Base-by-base conservation (phyloP, 139 green algal genomes). In the Pseudopediastrum boryanum region DNA sequence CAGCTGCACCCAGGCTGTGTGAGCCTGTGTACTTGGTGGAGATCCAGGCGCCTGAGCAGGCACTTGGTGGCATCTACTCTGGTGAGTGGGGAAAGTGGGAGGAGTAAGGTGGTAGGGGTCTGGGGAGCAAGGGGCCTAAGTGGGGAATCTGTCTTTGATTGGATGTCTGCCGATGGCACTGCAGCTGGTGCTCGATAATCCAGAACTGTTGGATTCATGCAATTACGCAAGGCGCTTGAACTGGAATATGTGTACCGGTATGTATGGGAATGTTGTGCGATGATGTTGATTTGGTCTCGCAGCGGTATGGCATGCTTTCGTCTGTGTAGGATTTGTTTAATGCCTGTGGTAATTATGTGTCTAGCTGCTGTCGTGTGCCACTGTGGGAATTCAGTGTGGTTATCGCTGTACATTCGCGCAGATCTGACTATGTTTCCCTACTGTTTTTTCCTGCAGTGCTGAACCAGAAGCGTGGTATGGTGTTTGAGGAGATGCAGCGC, bases 21-120 rank as follows among this genome's bases (percentile, higher is more conserved):
- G 96, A 99, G 94, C 96, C 96, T 46, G 88, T 99, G 46, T 99
- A 99, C 93, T 89, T 99, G 72, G 96, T 99, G 64, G 96, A 99
- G 92, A 99, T 99, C 82, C 95, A 99, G 93, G 95, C 94, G 61
- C 97, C 96, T 31, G 96, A 99, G 89, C 70, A 91, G 52, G 94
- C 95, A 8, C 88, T 98, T 59, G 94, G 95, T 68, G 95, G 95
- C 78, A 96, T 98, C 86, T 98, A 98, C 94, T 76, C 64, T 25
- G 71, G 71, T 78, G 38, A 66, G 71, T 1, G 12, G 6, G 51
- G 48, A 42, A 35, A 58, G 38, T 25, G 51, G 43, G 19, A 58
- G 48, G 48, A 19, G 48, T n/a, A 58, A 58, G 16, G 48, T 16
- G 48, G 48, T 16, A 19, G 16, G 16, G 48, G 48, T 58, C 19